Base-by-base conservation (phyloP, 176 grass and related monocot species). In the Avena atlantica region DNA sequence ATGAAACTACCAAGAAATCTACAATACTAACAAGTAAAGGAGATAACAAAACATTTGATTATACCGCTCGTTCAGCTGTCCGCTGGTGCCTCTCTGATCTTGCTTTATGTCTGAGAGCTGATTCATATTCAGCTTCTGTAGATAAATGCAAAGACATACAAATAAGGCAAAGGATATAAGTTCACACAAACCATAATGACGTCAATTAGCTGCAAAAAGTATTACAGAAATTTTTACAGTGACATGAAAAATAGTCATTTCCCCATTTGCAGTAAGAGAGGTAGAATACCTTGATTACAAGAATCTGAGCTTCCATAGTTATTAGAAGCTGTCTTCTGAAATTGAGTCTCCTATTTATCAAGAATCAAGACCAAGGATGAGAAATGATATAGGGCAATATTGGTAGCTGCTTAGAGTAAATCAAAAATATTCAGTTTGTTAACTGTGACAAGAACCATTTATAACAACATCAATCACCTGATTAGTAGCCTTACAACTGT, bases 11-110 rank as follows among this genome's bases (percentile, higher is more conserved):
- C 62, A 67, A 45, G 20, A 49, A 52, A 68, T 76, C 85, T 23
- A 34, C 61, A 34, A 81, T 42, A 88, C 8, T 12, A 72, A 77
- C 37, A 88, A 76, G 72, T 53, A 83, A 79, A 81, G n/a, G 20
- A n/a, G 73, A 81, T 23, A 87, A 51, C 27, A 75, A 74, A 89
- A 55, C 47, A 89, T 61, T 81, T 81, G 37, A 78, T 76, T 57
- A 84, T 93, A 99, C 97, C 78, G 91, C 97, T 80, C 97, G 89
- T 73, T 99, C 97, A 86, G 90, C 82, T 69, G 92, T 99, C 51
- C 97, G 86, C 53, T 92, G 97, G 47, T 99, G 89, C 83, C 97
- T 94, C 83, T 99, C 94, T 16, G 80, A 59, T 85, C 94, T 96
- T 87, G 97, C 97, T 93, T 94, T 96, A 83, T 91, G 86, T 64